A percentile compares a stretch with the other conserved stretches of the same genome.
These are phyloP conservation scores for Nemania sp. DNA, from an alignment of 2,329 filamentous ascomycete species.

Conservation along the genomic window DNA sequence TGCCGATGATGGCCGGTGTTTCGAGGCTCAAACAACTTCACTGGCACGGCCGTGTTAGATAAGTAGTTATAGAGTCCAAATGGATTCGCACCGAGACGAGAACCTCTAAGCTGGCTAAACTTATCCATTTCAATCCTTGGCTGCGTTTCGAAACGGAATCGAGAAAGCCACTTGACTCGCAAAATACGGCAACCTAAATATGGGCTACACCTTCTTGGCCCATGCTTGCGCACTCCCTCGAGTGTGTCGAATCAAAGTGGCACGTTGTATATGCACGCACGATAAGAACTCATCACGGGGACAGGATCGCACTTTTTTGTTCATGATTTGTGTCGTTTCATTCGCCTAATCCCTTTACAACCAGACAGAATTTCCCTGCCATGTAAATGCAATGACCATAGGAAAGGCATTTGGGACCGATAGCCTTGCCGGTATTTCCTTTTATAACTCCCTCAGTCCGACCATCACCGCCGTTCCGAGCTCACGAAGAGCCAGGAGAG, in stretches of 20 bases:
- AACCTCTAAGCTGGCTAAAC: neutral
- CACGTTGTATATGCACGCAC: neutral
- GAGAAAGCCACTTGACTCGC: neutral
- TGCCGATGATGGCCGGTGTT: too few relatives aligned
- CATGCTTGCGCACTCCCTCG: neutral
- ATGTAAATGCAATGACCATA: constrained; percentile 55
- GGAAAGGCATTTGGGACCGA: constrained; percentile 42
- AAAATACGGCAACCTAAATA: neutral
- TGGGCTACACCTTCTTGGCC: neutral
- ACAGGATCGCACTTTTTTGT: constrained; percentile 17
- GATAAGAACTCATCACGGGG: constrained; percentile 5
- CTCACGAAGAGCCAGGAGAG: constrained; percentile 32
- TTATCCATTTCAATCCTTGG: neutral
- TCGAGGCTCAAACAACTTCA: too few relatives aligned
- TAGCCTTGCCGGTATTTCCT: constrained; percentile 40
- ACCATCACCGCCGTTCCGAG: constrained; percentile 38
- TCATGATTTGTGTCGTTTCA: constrained; percentile 52
- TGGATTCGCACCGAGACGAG: neutral
- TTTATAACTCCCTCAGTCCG: constrained; percentile 44
- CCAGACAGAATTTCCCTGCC: constrained; percentile 51
- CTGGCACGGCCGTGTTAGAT: too few relatives aligned
- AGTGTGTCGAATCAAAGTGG: neutral
- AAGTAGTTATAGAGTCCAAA: neutral
- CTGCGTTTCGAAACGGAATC: too few relatives aligned
- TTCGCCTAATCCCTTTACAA: constrained; percentile 58